These are phyloP conservation scores for Ogataea neopini DNA, from an alignment of 805 yeast species.

Conservation along the genomic window DNA sequence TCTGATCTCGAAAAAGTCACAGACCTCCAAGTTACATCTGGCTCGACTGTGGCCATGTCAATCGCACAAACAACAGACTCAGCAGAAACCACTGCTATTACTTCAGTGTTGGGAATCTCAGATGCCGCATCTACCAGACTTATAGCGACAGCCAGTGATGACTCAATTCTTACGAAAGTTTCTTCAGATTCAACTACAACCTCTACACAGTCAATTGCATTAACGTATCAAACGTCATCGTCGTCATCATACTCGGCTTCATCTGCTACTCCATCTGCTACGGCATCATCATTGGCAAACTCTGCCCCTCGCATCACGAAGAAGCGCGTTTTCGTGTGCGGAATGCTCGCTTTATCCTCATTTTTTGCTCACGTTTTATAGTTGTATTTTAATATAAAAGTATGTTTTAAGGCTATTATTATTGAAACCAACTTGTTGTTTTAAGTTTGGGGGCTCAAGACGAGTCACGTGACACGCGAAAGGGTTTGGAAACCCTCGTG, in stretches of 20 bases:
- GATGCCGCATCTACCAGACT: background rate
- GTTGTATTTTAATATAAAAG: background rate
- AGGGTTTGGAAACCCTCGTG: slow-evolving; percentile 7
- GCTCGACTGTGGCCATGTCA: slow-evolving; percentile 6
- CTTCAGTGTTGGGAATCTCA: slow-evolving; percentile 10
- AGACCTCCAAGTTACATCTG: slow-evolving; percentile 17
- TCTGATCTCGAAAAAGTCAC: slow-evolving; percentile 24
- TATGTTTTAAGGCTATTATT: too few species aligned
- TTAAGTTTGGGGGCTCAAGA: too few species aligned
- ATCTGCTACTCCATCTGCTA: slow-evolving; percentile 4
- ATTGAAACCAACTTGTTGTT: too few species aligned
- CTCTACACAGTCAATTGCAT: background rate
- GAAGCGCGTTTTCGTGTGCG: slow-evolving; percentile 9
- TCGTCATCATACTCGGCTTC: background rate
- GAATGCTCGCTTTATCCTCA: slow-evolving; percentile 6
- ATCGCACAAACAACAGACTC: slow-evolving; percentile 9
- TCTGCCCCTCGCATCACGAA: slow-evolving; percentile 5
- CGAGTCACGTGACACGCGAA: slow-evolving; percentile 10
- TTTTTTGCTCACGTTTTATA: background rate
- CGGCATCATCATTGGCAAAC: background rate
- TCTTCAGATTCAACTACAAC: background rate
- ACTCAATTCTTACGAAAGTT: slow-evolving; percentile 2
- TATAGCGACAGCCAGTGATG: slow-evolving; percentile 10
- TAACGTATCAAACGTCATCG: background rate
- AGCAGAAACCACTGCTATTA: slow-evolving; percentile 1